Conservation (phyloP, 2,329 filamentous ascomycete genomes). For the Tolypocladium inflatum region DNA sequence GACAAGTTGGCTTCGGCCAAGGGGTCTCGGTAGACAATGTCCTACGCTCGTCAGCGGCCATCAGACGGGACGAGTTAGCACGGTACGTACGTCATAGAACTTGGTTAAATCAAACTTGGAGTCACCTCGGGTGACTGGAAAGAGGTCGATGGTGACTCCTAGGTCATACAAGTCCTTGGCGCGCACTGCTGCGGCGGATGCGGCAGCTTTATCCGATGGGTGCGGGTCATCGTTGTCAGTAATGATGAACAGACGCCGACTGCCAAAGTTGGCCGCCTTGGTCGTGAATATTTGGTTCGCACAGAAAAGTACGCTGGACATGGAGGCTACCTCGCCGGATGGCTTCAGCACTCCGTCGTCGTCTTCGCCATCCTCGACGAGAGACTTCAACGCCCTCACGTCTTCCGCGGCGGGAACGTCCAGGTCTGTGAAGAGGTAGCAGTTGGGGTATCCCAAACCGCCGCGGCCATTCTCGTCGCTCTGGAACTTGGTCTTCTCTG, state of each 20-base stretch:
- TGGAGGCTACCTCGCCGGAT: slow-evolving; percentile 59
- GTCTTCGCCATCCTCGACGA: slow-evolving; percentile 73
- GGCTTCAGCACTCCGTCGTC: slow-evolving; percentile 60
- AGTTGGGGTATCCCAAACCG: slow-evolving; percentile 70
- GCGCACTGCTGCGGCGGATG: slow-evolving; percentile 70
- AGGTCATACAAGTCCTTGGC: slow-evolving; percentile 94
- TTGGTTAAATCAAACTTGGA: slow-evolving; percentile 69
- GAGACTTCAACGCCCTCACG: slow-evolving; percentile 65
- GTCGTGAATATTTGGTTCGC: slow-evolving; percentile 96
- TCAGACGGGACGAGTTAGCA: not conserved
- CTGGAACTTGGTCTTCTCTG: slow-evolving; percentile 71
- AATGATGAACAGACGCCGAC: slow-evolving; percentile 85
- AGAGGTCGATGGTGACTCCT: slow-evolving; percentile 84
- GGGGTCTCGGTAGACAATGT: slow-evolving; percentile 81
- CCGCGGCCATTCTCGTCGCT: slow-evolving; percentile 52
- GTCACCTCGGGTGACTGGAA: slow-evolving; percentile 68
- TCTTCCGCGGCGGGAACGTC: slow-evolving; percentile 81
- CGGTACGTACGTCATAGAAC: slow-evolving; percentile 72
- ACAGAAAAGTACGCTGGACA: slow-evolving; percentile 87
- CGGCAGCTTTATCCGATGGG: slow-evolving; percentile 57
- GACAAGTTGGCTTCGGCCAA: slow-evolving; percentile 52
- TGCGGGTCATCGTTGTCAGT: slow-evolving; percentile 91
- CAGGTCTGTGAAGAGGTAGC: slow-evolving; percentile 82
- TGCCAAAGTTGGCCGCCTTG: slow-evolving; percentile 88
- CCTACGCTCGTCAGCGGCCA: slow-evolving; percentile 34